Evolutionary conservation across 2,329 filamentous ascomycete genomes (phyloP), one percentile per base, ranked within the genome.

Genomic region (Hypoxylon sp.): DNA sequence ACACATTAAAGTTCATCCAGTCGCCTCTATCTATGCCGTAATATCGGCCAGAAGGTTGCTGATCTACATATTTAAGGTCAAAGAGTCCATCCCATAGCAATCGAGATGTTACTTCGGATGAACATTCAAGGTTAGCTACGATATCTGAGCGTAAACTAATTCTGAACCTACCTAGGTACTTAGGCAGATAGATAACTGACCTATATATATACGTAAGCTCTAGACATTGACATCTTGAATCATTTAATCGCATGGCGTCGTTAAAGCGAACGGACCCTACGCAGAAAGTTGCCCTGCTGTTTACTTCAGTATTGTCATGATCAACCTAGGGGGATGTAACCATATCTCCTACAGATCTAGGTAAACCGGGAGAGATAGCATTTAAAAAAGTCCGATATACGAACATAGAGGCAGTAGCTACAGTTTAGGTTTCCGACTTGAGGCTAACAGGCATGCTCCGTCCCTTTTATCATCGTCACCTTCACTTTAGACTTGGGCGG

Each of bases 401-500:
- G n/a, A n/a, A n/a, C 53, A 23, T 8, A 11, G n/a, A n/a, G n/a
- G n/a, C 27, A 6, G 25, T 5, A 12, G 30, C 14, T 19, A 54
- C 19, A 19, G 11, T 61, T 51, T 67, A 63, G 63, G 63, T 50
- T 67, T 67, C 45, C 48, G 5, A 16, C 21, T 7, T 14, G 25
- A 50, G 50, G 23, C 6, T 48, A 52, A 50, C 41, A 11, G 21
- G 12, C 25, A 19, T 12, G 4, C 39, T 19, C 34, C n/a, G 14
- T 29, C 27, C 34, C 27, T 27, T 43, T 34, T 25, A 3, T 30
- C 41, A 16, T 39, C 19, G 29, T 21, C 19, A 47, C 25, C 21
- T 27, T 58, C 47, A 19, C n/a, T 53, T 43, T 51, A 41, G 63
- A 39, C 27, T 45, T 45, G 14, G 41, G 30, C 14, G 12, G 2